Evolutionary conservation across 2,329 filamentous ascomycete species (phyloP), one percentile per base, ranked within the genome.

Genomic region (Bipolaris cookei): DNA sequence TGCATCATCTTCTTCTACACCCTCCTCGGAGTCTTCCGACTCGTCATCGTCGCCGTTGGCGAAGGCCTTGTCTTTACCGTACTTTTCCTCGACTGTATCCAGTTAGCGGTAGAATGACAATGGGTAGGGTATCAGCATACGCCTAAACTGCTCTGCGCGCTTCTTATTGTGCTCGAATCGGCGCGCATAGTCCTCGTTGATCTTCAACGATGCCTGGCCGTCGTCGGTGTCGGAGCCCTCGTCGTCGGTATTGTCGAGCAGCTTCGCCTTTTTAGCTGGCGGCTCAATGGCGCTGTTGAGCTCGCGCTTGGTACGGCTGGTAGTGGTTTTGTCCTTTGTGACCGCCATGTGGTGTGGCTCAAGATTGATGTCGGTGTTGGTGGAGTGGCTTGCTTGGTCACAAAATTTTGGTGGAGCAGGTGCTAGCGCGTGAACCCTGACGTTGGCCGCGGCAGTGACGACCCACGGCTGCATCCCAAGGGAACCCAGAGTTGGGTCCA

Each of bases 101-200:
- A 38, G 56, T 76, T 65, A 76, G 69, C 41, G 62, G 32, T 11
- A 8, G 7, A 16, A n/a, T 7, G 4, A 13, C 20, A 13, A 7
- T 38, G 18, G 8, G 3, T 16, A 11, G 2, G 16, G 7, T 18
- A 13, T 11, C 13, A 20, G 78, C 86, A 68, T 71, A 90, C 88
- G 76, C 71, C 85, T 84, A 14, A 92, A 88, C 62, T 87, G 81
- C 75, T 99, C 95, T 73, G 96, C 93, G 56, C 94, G 86, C 80
- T 97, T 97, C 81, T 98, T 97, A 80, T 99, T 99, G 79, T 98
- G 85, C 77, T 99, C 95, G 69, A 97, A 98, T 38, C 91, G 85
- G 66, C 86, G 87, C 41, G 95, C 95, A 76, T 89, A 99, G 50
- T 96, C 91, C 74, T 92, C 83, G 77, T 99, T 98, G 77, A 99